phyloP scores from a whole-genome alignment of 495 filamentous ascomycete genomes.

The Staphylotrichum tortipilum region DNA sequence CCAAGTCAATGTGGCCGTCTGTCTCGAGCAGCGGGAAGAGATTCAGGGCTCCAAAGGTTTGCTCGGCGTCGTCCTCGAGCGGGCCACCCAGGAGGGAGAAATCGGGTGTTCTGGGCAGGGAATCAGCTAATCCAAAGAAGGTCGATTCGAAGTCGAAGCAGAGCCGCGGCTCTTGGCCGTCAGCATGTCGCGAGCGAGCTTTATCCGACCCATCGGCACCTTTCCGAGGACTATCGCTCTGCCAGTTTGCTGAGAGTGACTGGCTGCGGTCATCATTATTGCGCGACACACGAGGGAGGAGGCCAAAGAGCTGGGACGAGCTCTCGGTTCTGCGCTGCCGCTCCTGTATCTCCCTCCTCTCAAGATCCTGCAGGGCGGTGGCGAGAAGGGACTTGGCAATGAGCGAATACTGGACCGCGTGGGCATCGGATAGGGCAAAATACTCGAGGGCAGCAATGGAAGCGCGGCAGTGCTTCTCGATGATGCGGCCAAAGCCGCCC shows the following conservation, averaged over 20 bases:
- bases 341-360: conserved; percentile 32
- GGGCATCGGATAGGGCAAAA: conserved; percentile 32
- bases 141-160: conserved; percentile 22
- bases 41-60: conserved; percentile 35
- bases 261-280: background rate
- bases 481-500: conserved; percentile 36
- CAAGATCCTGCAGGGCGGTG: conserved; percentile 31
- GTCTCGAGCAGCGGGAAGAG: conserved; percentile 36
- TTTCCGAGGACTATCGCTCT: background rate
- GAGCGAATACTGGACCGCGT: conserved; percentile 38
- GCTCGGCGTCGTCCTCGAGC: conserved; percentile 24
- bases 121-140: conserved; percentile 19
- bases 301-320: conserved; percentile 36
- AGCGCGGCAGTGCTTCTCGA: conserved; percentile 34
- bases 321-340: conserved; percentile 31
- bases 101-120: conserved; percentile 15
- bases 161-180: conserved; percentile 9
- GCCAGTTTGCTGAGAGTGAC: background rate
- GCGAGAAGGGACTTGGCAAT: conserved; percentile 37
- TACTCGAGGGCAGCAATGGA: conserved; percentile 36
- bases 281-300: conserved; percentile 20
- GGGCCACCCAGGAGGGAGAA: conserved; percentile 18
- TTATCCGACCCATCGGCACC: background rate
- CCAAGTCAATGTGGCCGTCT: conserved; percentile 37
- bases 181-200: background rate